These are phyloP conservation scores for Discostella stelligeroides DNA, from an alignment of 108 stramenopile species.

Conservation along the genomic window DNA sequence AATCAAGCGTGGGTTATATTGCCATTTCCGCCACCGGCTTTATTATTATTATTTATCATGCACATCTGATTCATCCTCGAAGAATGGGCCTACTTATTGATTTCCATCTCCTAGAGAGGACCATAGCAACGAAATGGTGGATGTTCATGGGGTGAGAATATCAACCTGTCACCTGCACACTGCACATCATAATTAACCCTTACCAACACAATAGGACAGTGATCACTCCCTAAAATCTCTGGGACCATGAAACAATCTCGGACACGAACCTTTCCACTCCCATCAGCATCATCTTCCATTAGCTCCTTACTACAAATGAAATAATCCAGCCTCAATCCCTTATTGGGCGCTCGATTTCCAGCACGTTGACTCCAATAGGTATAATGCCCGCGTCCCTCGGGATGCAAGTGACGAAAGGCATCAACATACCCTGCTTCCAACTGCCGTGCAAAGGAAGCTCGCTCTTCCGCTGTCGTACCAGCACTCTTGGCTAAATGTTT, in stretches of 20 bases:
- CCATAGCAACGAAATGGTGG: not conserved
- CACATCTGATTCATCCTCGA: too few relatives aligned
- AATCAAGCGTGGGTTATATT: too few relatives aligned
- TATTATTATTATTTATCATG: too few relatives aligned
- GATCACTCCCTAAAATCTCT: constrained; percentile 82
- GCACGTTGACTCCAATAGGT: constrained; percentile 90
- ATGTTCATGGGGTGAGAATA: not conserved
- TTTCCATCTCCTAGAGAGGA: constrained; percentile 34
- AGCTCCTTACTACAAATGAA: constrained; percentile 78
- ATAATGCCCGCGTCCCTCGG: constrained; percentile 83
- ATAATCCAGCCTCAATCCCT: constrained; percentile 91
- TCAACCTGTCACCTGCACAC: not conserved
- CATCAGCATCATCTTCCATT: constrained; percentile 51
- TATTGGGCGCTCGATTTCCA: constrained; percentile 90
- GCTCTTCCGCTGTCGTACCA: constrained; percentile 85
- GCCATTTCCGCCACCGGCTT: too few relatives aligned
- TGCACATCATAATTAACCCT: not conserved
- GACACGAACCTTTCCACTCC: constrained; percentile 55
- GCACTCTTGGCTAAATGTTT: constrained; percentile 90
- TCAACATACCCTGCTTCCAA: constrained; percentile 78
- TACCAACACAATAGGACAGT: constrained; percentile 82
- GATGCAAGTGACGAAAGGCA: constrained; percentile 88
- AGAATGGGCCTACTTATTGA: constrained; percentile 19
- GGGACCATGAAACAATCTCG: constrained; percentile 83
- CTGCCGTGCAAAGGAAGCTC: constrained; percentile 79